Conservation (phyloP, 2,329 filamentous ascomycete genomes). For the Pseudocercospora crystallina region DNA sequence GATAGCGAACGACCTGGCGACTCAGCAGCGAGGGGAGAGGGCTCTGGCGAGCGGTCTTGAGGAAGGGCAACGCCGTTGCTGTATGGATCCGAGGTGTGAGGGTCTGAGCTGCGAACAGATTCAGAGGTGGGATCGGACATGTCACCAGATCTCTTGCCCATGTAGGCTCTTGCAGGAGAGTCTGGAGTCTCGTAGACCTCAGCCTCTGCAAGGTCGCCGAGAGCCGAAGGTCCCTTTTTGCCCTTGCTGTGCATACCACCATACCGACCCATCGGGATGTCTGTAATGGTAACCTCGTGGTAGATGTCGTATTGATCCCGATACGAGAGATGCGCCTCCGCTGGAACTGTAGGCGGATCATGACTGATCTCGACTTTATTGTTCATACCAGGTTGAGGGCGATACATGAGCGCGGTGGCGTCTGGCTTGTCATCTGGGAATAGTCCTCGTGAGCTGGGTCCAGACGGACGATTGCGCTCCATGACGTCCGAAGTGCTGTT, state of each 20-base stretch:
- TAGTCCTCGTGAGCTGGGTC: constrained; percentile 2
- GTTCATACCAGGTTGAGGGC: constrained; percentile 6
- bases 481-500: constrained; percentile 11
- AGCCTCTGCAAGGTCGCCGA: constrained; percentile 11
- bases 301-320: constrained; percentile 22
- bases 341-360: constrained; percentile 19
- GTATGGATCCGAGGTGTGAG: constrained; percentile 8
- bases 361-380: constrained; percentile 23
- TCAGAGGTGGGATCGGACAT: constrained; percentile 4
- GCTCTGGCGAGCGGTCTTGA: not conserved
- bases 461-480: constrained; percentile 4
- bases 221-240: constrained; percentile 11
- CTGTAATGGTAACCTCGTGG: constrained; percentile 22
- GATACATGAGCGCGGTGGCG: constrained; percentile 13
- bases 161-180: not conserved
- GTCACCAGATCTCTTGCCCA: constrained; percentile 1
- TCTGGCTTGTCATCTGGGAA: constrained; percentile 8
- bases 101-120: constrained; percentile 11
- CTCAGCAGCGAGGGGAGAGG: not conserved
- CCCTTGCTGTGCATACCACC: constrained; percentile 12
- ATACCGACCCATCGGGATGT: constrained; percentile 16
- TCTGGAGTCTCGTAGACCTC: constrained; percentile 6
- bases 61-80: constrained; percentile 11
- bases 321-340: constrained; percentile 20
- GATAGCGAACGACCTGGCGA: constrained; percentile 2